Base-by-base conservation (phyloP, 2,329 filamentous ascomycete species). In the Lachnellula suecica region DNA sequence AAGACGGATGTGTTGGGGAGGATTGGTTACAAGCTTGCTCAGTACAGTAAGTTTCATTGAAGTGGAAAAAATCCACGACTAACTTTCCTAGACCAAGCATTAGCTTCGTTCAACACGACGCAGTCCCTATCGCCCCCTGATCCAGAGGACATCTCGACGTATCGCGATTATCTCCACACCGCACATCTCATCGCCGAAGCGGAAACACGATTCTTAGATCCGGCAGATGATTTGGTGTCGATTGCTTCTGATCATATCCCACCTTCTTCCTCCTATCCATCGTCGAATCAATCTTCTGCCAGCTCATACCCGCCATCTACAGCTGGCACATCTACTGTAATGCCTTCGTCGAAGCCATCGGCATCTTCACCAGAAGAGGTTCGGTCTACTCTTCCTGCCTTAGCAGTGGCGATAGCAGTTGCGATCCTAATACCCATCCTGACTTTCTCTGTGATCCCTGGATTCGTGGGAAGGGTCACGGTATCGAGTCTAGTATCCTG, bases 1-100 rank as follows among this genome's bases (percentile, higher is more conserved):
- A 80, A 81, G 62, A 83, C 79, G 0, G 79, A 84, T 43, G 68
- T 87, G 4, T 66, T 89, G 4, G 81, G 79, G 13, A 77, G 80
- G 58, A 83, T 89, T 49, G 85, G 81, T 15, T 77, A 79, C 57
- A 89, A 89, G 65, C 69, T 88, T 8, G 77, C 78, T 27, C 83
- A 88, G 62, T 90, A 89, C 65, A 85, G 84, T 87, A 70, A 68
- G 79, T 47, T 19, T 38, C 11, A 22, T n/a, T n/a, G n/a, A n/a
- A n/a, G n/a, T n/a, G n/a, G n/a, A n/a, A n/a, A n/a, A n/a, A n/a
- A n/a, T n/a, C n/a, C n/a, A n/a, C n/a, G n/a, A n/a, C n/a, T n/a
- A 40, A 23, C 43, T 27, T 34, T 15, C 47, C 1, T 49, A 84
- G 81, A 84, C 56, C 78, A 82, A 59, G 78, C 83, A 1, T 69